Evolutionary conservation across 148 eudicot species (phyloP).

Genomic region (Nyssa sinensis): DNA sequence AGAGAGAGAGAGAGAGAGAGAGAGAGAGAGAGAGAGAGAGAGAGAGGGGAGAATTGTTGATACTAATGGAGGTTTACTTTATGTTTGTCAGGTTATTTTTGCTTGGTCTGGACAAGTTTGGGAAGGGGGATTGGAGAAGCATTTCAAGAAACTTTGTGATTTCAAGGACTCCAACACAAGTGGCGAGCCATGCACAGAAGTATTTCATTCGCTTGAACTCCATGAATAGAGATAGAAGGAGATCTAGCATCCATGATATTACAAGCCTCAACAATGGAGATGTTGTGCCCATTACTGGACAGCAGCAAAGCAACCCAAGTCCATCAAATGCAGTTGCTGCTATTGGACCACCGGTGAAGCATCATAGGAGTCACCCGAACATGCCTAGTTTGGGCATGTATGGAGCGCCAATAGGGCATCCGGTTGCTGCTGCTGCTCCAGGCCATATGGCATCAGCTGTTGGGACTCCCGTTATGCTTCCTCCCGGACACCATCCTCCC

Average conservation of each 20-base stretch:
- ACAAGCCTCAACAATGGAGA: conserved; percentile 63
- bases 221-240: conserved; percentile 74
- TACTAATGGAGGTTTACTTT: too few species aligned
- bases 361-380: conserved; percentile 41
- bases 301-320: conserved; percentile 36
- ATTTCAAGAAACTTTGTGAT: conserved; percentile 81
- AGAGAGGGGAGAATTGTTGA: too few species aligned
- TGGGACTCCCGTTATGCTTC: conserved; percentile 81
- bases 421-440: conserved; percentile 50
- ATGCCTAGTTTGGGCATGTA: conserved; percentile 72
- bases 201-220: conserved; percentile 84
- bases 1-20: too few species aligned
- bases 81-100: conserved; percentile 52
- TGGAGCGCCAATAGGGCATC: conserved; percentile 82
- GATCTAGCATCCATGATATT: conserved; percentile 87
- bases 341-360: conserved; percentile 29
- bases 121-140: conserved; percentile 94
- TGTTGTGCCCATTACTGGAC: conserved; percentile 66
- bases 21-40: too few species aligned
- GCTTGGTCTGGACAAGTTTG: conserved; percentile 82
- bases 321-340: conserved; percentile 33
- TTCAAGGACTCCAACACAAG: conserved; percentile 88
- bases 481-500: conserved; percentile 57
- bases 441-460: conserved; percentile 72
- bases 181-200: conserved; percentile 90